Base-by-base conservation (phyloP, 345 rosid species). In the Corchorus olitorius region DNA sequence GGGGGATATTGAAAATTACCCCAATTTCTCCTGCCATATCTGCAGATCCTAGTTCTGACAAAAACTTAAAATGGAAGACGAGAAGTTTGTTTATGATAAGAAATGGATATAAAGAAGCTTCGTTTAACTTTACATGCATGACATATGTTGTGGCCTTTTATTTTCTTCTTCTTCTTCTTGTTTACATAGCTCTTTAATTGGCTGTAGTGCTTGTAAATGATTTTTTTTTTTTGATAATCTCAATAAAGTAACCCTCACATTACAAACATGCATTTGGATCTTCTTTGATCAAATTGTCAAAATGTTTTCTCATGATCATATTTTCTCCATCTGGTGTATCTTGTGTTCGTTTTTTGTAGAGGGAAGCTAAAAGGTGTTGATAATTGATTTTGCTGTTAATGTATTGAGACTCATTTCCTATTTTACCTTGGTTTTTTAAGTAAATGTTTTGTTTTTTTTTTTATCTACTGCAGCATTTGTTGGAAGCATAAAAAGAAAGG, bases 21-120 rank as follows among this genome's bases (percentile, higher is more conserved):
- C 97, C 98, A 70, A 95, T 87, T 76, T 95, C 99, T 82, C 99
- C 99, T 60, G 89, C 92, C 90, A 96, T 81, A 35, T 88, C 90
- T 59, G 89, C 86, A 7, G 93, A 73, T 75, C 89, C 97, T 84
- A 90, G 84, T 84, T 88, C 89, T 22, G 87, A 81, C 83, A 93
- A 79, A 74, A 83, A 55, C 97, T 94, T 88, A 52, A 65, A 50
- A 58, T n/a, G 73, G 39, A 54, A 75, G 12, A 17, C 3, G 5
- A 49, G 66, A 77, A 64, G 43, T 76, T 62, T 71, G 82, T 63
- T 64, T 55, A 20, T 55, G 55, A 35, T 41, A 10, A 43, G 5
- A 55, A 41, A 39, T 9, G 22, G 22, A 19, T 65, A 54, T 17
- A 15, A 49, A 49, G 73, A 69, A 16, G 46, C 33, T 70, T 70